Conservation (phyloP, 164 flowering plant species). For the Vitis cinerea region DNA sequence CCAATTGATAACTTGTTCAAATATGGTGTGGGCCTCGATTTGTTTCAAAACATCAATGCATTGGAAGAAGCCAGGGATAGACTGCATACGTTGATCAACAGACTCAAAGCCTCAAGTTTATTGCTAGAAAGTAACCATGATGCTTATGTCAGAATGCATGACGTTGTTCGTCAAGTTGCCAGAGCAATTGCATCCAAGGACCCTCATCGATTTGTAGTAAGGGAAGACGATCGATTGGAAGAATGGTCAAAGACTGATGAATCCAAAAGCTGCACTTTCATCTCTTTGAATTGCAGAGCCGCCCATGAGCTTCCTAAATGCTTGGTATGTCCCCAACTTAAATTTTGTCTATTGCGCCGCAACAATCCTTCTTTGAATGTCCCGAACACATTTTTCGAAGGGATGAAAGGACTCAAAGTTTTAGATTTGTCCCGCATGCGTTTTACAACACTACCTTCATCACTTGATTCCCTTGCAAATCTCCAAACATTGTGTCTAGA, state of each 20-base stretch:
- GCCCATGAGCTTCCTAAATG: conserved; percentile 11
- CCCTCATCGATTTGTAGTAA: not conserved
- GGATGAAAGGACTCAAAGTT: conserved; percentile 16
- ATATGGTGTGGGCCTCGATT: conserved; percentile 5
- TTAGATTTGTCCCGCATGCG: not conserved
- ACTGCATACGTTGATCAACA: not conserved
- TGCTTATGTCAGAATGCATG: too few species aligned
- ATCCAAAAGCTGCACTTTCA: not conserved
- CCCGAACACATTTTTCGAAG: conserved; percentile 11
- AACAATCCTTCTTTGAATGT: not conserved
- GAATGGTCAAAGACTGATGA: not conserved
- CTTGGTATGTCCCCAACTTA: conserved; percentile 9
- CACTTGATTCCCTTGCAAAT: not conserved
- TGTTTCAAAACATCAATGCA: not conserved
- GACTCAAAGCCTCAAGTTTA: not conserved
- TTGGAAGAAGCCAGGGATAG: conserved; percentile 13
- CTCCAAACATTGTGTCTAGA: conserved; percentile 17
- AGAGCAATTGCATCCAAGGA: too few species aligned
- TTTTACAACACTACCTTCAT: conserved; percentile 1
- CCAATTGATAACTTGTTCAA: not conserved
- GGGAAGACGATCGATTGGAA: not conserved
- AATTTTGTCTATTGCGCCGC: not conserved
- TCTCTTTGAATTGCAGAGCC: not conserved
- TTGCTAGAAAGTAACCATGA: too few species aligned
- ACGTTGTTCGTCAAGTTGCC: too few species aligned